A percentile compares a stretch with the other conserved stretches of the same genome.
Evolutionary conservation across 805 yeast species (phyloP).

Genomic region (Lipomyces chichibuensis): DNA sequence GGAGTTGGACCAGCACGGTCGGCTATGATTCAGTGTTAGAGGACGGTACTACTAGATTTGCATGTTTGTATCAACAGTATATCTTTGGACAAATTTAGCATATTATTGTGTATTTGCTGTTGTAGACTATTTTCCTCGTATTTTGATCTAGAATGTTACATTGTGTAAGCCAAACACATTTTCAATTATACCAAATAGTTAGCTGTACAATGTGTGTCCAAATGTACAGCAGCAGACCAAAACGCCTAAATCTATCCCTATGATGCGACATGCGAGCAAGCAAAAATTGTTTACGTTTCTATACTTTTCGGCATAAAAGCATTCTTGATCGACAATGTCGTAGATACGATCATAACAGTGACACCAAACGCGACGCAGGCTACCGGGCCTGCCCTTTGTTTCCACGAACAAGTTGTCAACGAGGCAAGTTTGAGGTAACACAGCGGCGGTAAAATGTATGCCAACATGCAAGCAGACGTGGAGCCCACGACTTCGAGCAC

Average conservation of each 20-base stretch:
- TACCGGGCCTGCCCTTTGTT: slow-evolving; percentile 58
- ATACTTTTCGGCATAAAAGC: slow-evolving; percentile 3
- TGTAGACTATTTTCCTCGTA: not conserved
- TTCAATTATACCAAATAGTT: not conserved
- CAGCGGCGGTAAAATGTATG: slow-evolving; percentile 86
- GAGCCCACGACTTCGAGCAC: slow-evolving; percentile 90
- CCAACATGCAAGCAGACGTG: slow-evolving; percentile 88
- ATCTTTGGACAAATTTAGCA: not conserved
- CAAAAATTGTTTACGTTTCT: not conserved
- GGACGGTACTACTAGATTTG: not conserved
- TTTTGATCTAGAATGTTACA: not conserved
- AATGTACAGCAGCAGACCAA: not conserved
- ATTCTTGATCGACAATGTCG: slow-evolving; percentile 18
- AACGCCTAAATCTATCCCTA: not conserved
- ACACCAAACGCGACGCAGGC: slow-evolving; percentile 72
- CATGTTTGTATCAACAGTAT: not conserved
- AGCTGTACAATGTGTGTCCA: not conserved
- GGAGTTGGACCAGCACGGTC: slow-evolving; percentile 90
- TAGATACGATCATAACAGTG: slow-evolving; percentile 76
- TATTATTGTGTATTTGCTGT: not conserved
- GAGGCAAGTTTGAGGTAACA: slow-evolving; percentile 71
- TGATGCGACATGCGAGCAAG: not conserved
- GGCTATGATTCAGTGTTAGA: slow-evolving; percentile 28
- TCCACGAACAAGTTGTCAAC: slow-evolving; percentile 31
- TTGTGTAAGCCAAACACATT: not conserved